These are phyloP conservation scores for Xylariomycetidae sp. DNA, from an alignment of 2,329 filamentous ascomycete genomes.

Conservation along the genomic window DNA sequence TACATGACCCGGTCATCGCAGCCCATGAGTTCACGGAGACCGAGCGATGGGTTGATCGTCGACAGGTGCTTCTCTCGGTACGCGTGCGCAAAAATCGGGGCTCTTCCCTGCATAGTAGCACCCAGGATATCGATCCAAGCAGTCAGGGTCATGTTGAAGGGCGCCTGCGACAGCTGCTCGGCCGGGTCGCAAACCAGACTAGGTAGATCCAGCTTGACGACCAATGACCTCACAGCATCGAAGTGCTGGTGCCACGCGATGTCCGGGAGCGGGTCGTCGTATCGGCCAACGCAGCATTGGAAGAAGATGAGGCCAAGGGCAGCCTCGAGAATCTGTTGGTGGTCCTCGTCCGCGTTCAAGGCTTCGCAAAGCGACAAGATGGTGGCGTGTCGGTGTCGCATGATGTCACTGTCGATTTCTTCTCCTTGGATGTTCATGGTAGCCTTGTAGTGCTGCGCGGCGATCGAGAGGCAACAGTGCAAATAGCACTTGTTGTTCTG, in stretches of 20 bases:
- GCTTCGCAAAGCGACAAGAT: slow-evolving; percentile 81
- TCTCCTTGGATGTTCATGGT: slow-evolving; percentile 61
- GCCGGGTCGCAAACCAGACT: slow-evolving; percentile 56
- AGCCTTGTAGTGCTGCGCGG: slow-evolving; percentile 86
- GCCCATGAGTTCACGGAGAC: slow-evolving; percentile 89
- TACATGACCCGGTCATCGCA: slow-evolving; percentile 98
- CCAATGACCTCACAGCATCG: slow-evolving; percentile 78
- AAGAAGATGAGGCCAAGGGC: slow-evolving; percentile 95
- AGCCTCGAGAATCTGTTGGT: slow-evolving; percentile 84
- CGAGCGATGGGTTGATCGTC: slow-evolving; percentile 51
- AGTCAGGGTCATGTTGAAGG: slow-evolving; percentile 92
- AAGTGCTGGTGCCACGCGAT: slow-evolving; percentile 98
- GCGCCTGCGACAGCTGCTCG: slow-evolving; percentile 57
- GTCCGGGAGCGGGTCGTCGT: slow-evolving; percentile 78
- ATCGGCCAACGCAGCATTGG: slow-evolving; percentile 83
- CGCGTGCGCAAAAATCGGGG: slow-evolving; percentile 86
- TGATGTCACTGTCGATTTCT: slow-evolving; percentile 82
- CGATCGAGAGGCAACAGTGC: slow-evolving; percentile 90
- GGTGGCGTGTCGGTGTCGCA: slow-evolving; percentile 84
- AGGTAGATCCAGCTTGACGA: slow-evolving; percentile 78
- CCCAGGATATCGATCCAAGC: slow-evolving; percentile 97
- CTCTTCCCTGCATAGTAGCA: slow-evolving; percentile 80
- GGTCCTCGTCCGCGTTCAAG: slow-evolving; percentile 72
- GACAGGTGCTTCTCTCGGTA: slow-evolving; percentile 92
- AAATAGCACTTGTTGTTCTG: slow-evolving; percentile 90